Evolutionary conservation across 2,329 filamentous ascomycete species (phyloP).

Genomic region (Tolypocladium tundrense): DNA sequence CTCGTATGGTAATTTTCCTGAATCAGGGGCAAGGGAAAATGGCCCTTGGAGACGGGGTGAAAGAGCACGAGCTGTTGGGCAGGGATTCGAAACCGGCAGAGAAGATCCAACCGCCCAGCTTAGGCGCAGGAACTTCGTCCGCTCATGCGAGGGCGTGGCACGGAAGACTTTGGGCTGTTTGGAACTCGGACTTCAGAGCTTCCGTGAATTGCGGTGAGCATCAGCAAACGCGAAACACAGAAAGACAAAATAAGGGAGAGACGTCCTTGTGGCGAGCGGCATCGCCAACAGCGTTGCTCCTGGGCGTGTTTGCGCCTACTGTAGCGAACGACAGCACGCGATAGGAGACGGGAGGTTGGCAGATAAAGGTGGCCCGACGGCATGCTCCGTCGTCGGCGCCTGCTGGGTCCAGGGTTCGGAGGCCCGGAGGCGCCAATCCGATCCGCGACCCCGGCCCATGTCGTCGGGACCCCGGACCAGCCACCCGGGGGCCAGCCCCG

Average conservation of each 20-base stretch:
- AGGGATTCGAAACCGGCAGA: too few relatives aligned
- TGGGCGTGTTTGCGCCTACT: not conserved
- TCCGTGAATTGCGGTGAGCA: not conserved
- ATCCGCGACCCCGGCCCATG: not conserved
- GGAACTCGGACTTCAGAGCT: too few relatives aligned
- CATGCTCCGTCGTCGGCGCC: not conserved
- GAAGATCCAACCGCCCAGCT: not conserved
- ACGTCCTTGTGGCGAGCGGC: not conserved
- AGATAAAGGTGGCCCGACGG: not conserved
- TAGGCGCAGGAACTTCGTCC: not conserved
- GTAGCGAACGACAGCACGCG: not conserved
- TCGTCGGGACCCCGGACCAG: not conserved
- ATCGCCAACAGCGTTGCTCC: not conserved
- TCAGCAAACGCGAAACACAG: not conserved
- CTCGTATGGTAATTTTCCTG: not conserved
- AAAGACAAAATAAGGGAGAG: too few relatives aligned
- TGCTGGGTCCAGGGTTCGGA: not conserved
- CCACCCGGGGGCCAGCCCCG: not conserved
- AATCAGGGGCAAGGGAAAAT: not conserved
- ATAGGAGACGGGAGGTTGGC: not conserved
- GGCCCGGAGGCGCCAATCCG: not conserved
- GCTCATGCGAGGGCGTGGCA: not conserved
- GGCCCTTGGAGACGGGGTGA: too few relatives aligned
- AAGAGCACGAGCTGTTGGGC: not conserved
- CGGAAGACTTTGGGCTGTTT: not conserved